These are phyloP conservation scores for Leccinum subfulvum DNA, from an alignment of 1,284 basidiomycete species.

Conservation along the genomic window DNA sequence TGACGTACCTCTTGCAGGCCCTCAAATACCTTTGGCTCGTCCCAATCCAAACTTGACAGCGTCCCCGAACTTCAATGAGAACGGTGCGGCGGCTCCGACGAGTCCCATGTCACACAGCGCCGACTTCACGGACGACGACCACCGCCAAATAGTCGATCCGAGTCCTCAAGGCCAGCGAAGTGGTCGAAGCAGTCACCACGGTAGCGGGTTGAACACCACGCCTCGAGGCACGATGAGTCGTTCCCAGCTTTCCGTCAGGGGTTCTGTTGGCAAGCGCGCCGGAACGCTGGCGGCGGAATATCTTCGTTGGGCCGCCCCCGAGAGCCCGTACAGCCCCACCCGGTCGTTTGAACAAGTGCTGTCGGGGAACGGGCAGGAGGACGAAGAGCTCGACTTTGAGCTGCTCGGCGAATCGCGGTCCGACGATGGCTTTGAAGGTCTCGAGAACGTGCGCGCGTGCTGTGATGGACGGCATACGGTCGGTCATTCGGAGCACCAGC, in stretches of 20 bases:
- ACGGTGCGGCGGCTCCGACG: constrained; percentile 39
- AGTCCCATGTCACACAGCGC: constrained; percentile 53
- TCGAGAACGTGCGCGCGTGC: constrained; percentile 94
- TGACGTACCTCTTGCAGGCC: constrained; percentile 50
- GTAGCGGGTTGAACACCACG: constrained; percentile 67
- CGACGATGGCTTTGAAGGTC: constrained; percentile 85
- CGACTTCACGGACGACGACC: constrained; percentile 51
- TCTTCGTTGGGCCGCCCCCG: constrained; percentile 67
- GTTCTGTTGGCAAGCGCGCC: constrained; percentile 77
- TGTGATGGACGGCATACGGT: constrained; percentile 91
- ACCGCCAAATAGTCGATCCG: constrained; percentile 43
- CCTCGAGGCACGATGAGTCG: constrained; percentile 74
- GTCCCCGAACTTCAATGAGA: constrained; percentile 41
- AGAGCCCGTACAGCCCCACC: constrained; percentile 66
- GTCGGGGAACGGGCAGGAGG: constrained; percentile 39
- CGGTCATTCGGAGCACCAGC: constrained; percentile 38
- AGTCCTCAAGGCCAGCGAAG: constrained; percentile 74
- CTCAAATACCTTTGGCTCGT: constrained; percentile 76
- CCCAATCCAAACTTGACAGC: constrained; percentile 48
- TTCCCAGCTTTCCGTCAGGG: constrained; percentile 69
- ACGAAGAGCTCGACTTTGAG: constrained; percentile 80
- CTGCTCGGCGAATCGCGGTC: constrained; percentile 72
- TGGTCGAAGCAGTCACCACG: constrained; percentile 52
- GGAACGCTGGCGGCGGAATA: constrained; percentile 91
- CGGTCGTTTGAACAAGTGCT: constrained; percentile 65